These are phyloP conservation scores for Penicillium goetzii DNA, from an alignment of 495 filamentous ascomycete genomes.

Conservation along the genomic window DNA sequence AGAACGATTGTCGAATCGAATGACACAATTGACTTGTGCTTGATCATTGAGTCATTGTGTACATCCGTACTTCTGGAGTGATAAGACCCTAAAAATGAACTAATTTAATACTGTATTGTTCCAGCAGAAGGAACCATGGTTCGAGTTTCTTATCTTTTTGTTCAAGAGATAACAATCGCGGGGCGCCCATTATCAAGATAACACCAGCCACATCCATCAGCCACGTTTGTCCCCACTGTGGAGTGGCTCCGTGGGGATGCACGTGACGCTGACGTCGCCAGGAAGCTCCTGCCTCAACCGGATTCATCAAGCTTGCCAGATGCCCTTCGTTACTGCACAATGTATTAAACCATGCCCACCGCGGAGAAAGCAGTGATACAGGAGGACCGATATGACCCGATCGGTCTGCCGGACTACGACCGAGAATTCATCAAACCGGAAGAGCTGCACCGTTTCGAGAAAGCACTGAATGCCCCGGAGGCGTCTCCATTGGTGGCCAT, in stretches of 20 bases:
- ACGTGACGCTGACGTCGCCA: constrained; percentile 36
- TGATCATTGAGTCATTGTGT: neutral
- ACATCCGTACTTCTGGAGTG: neutral
- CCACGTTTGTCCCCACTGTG: neutral
- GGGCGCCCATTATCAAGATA: neutral
- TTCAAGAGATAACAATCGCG: constrained; percentile 8
- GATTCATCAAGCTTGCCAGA: constrained; percentile 16
- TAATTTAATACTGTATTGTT: too few species aligned
- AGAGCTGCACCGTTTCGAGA: constrained; percentile 55
- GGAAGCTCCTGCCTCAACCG: constrained; percentile 23
- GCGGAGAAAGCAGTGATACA: constrained; percentile 32
- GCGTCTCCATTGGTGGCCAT: constrained; percentile 63
- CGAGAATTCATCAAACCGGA: constrained; percentile 64
- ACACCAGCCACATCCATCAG: neutral
- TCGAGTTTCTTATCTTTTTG: neutral
- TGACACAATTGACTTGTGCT: constrained; percentile 6
- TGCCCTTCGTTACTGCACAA: constrained; percentile 23
- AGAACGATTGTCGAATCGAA: neutral
- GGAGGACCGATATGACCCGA: constrained; percentile 44
- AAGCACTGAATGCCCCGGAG: constrained; percentile 54
- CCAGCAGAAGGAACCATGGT: neutral
- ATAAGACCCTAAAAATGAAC: neutral
- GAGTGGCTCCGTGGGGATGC: constrained; percentile 3
- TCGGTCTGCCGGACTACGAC: constrained; percentile 63
- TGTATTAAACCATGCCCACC: constrained; percentile 43